Percentiles rank a stretch among this genome's conserved stretches.
Evolutionary conservation across 805 yeast species (phyloP).

Genomic region (Dipodascopsis tothii): DNA sequence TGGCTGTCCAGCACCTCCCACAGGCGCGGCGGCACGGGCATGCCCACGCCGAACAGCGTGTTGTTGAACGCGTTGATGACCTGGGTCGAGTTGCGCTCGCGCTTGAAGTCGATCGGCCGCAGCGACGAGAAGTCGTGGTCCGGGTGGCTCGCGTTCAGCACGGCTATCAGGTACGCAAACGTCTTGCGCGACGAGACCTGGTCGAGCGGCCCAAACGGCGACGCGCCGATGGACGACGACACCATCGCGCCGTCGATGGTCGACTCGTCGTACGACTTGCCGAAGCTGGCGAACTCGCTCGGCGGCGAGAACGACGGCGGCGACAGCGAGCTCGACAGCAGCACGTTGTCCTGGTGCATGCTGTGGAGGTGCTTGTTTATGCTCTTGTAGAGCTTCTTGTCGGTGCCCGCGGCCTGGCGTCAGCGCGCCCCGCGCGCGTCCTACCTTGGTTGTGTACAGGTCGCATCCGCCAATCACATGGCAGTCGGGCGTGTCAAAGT

Average conservation of each 20-base stretch:
- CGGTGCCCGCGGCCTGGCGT: constrained; percentile 60
- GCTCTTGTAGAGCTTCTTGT: constrained; percentile 78
- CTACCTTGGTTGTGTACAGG: constrained; percentile 77
- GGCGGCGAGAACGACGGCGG: constrained; percentile 27
- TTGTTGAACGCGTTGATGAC: constrained; percentile 65
- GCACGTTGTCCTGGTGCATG: constrained; percentile 30
- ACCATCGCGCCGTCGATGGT: not conserved
- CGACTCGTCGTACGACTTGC: constrained; percentile 7
- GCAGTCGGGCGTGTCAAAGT: constrained; percentile 68
- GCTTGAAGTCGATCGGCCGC: constrained; percentile 67
- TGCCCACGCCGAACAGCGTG: constrained; percentile 58
- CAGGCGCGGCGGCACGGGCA: constrained; percentile 51
- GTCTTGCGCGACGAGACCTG: constrained; percentile 79
- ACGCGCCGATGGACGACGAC: constrained; percentile 28
- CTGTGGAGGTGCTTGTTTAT: constrained; percentile 72
- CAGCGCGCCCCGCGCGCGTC: not conserved
- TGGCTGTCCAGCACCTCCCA: constrained; percentile 86
- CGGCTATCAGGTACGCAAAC: constrained; percentile 84
- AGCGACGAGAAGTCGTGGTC: constrained; percentile 89
- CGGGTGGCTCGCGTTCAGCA: constrained; percentile 85
- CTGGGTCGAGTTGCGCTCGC: constrained; percentile 37
- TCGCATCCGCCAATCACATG: constrained; percentile 85
- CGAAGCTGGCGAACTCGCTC: constrained; percentile 5
- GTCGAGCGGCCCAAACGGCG: constrained; percentile 88
- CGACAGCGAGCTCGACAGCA: constrained; percentile 20